A percentile compares a stretch with the other conserved stretches of the same genome.
phyloP scores from a whole-genome alignment of 2,329 filamentous ascomycete genomes.

The Cladobotryum mycophilum region DNA sequence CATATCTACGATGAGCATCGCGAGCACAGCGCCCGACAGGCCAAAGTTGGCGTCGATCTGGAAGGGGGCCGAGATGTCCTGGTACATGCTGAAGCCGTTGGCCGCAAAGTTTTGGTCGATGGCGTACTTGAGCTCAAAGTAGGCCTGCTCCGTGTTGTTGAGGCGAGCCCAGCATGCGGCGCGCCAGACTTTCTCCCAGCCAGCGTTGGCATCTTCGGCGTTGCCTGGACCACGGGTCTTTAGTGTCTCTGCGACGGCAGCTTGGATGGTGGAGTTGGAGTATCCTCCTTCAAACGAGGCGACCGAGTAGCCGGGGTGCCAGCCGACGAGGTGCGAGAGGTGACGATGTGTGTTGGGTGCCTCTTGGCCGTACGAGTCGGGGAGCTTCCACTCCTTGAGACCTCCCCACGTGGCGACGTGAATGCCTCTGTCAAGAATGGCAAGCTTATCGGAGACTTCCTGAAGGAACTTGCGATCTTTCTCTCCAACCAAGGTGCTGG shows the following conservation, averaged over 20 bases:
- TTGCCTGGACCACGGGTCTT: constrained; percentile 40
- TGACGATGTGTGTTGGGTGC: constrained; percentile 27
- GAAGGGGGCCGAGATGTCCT: constrained; percentile 39
- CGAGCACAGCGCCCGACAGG: constrained; percentile 40
- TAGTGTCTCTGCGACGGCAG: constrained; percentile 40
- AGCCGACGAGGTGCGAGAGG: constrained; percentile 50
- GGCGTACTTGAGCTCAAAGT: constrained; percentile 42
- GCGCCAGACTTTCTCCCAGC: constrained; percentile 55
- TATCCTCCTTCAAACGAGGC: constrained; percentile 31
- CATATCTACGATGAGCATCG: constrained; percentile 47
- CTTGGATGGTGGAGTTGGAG: constrained; percentile 38
- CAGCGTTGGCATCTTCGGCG: constrained; percentile 43
- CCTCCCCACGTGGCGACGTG: constrained; percentile 25
- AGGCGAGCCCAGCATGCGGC: constrained; percentile 50
- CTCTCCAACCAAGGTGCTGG: constrained; percentile 17
- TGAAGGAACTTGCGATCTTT: constrained; percentile 24
- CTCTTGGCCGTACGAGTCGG: constrained; percentile 24
- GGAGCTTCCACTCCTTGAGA: constrained; percentile 30
- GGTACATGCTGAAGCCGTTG: constrained; percentile 49
- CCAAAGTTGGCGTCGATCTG: constrained; percentile 57
- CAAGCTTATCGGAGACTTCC: constrained; percentile 22
- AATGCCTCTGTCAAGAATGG: constrained; percentile 24
- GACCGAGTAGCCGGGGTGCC: constrained; percentile 48
- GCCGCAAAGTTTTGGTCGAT: constrained; percentile 43
- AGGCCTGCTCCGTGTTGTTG: constrained; percentile 43